These are phyloP conservation scores for Chenopodium album DNA, from an alignment of 148 eudicot species.

Conservation along the genomic window DNA sequence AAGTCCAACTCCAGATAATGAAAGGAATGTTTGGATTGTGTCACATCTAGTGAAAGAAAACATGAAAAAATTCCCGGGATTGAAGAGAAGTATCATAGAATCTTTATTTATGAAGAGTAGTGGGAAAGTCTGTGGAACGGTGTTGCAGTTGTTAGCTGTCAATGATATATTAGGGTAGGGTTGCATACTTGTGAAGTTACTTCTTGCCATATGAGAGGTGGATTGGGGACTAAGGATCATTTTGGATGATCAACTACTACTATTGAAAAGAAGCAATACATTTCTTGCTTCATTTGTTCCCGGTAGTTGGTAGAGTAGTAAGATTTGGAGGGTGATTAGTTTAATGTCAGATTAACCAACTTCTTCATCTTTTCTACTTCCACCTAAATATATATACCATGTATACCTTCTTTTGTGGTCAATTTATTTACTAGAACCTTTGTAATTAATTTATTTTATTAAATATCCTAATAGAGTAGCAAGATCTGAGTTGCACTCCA, in stretches of 20 bases:
- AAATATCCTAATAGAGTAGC: too few species aligned
- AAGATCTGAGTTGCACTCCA: too few species aligned
- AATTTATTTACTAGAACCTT: too few species aligned
- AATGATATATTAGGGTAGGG: neutral
- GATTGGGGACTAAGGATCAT: neutral
- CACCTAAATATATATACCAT: too few species aligned
- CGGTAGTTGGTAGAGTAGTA: neutral
- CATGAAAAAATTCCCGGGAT: too few species aligned
- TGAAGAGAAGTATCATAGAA: neutral
- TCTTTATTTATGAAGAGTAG: neutral
- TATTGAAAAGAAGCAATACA: neutral
- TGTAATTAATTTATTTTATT: too few species aligned
- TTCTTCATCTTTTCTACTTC: too few species aligned
- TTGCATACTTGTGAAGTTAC: neutral
- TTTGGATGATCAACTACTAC: neutral
- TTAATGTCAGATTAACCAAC: neutral
- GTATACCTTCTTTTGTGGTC: too few species aligned
- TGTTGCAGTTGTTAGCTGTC: neutral
- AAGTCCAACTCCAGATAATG: too few species aligned
- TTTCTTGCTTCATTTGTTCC: neutral
- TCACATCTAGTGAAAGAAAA: too few species aligned
- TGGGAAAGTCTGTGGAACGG: neutral
- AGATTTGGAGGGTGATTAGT: neutral
- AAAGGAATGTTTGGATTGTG: neutral
- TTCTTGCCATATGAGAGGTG: neutral